phyloP scores from a whole-genome alignment of 129 eudicot genomes.

The Silybum marianum region DNA sequence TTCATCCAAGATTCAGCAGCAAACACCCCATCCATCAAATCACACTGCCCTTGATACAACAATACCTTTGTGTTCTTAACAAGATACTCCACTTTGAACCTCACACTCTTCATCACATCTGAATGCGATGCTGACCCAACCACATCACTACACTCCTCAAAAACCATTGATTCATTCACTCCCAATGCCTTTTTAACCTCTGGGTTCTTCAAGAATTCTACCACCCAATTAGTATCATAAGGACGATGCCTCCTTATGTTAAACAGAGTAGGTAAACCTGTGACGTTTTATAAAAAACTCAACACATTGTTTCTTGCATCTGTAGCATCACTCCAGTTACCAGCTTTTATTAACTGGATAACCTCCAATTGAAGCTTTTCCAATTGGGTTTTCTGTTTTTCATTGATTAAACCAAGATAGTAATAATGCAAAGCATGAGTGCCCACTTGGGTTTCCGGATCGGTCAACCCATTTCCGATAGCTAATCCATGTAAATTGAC shows the following conservation, averaged over 20 bases:
- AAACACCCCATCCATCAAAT: not conserved
- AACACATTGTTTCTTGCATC: constrained; percentile 43
- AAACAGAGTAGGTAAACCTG: constrained; percentile 18
- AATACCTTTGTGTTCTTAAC: not conserved
- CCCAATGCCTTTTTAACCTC: constrained; percentile 25
- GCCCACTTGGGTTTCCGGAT: constrained; percentile 56
- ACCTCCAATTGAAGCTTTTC: constrained; percentile 31
- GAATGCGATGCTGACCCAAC: constrained; percentile 44
- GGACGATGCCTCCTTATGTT: constrained; percentile 53
- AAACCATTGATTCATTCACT: constrained; percentile 45
- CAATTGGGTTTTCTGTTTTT: constrained; percentile 48
- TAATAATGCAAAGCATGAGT: constrained; percentile 61
- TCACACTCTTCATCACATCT: constrained; percentile 83
- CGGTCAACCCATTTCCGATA: constrained; percentile 64
- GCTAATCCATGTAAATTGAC: constrained; percentile 40
- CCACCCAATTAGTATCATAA: constrained; percentile 45
- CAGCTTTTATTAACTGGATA: not conserved
- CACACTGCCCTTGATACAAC: not conserved
- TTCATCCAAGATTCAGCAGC: not conserved
- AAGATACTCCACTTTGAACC: constrained; percentile 53
- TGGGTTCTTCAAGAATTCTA: not conserved
- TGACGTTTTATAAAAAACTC: constrained; percentile 41
- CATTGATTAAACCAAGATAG: constrained; percentile 58
- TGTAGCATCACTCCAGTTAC: constrained; percentile 61
- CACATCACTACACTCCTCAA: constrained; percentile 44